Base-by-base conservation (phyloP, 2,329 filamentous ascomycete species). In the Beauveria pseudobassiana region DNA sequence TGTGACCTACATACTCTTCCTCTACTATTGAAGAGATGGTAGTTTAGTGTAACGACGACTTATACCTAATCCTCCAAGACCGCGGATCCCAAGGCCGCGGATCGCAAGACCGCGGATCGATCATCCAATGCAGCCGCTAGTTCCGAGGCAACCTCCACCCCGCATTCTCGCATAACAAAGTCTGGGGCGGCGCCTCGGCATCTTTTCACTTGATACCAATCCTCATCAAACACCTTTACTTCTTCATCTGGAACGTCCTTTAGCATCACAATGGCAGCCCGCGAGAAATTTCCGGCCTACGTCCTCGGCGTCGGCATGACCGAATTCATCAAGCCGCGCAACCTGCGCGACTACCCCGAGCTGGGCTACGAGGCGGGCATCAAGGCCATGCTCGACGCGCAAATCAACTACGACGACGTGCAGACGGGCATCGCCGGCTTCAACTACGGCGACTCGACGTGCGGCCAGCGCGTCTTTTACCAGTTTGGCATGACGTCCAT, bases 401-500 rank as follows among this genome's bases (percentile, higher is more conserved):
- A 96, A 65, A 91, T 98, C 82, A 96, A 86, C 77, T 98, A 97
- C 78, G 93, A 98, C 74, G 92, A 97, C 65, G 92, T 98, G 60
- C 91, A 97, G 65, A 90, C 95, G 73, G 93, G 91, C 64, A 83
- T 98, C 12, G 95, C 93, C 12, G 97, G 93, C 82, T 98, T 96
- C 81, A 96, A 91, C 82, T 97, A 96, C 74, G 93, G 93, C 71
- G 93, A 98, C 79, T 92, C 87, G 65, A 96, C 93, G 60, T 95
- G 90, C 76, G 93, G 93, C 50, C 93, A 98, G 80, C 88, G 93
- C 66, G 92, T 98, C 71, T 97, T 98, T 78, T 98, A 98, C 78
- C 93, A 98, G 78, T 97, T 98, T 75, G 95, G 93, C 79, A 93
- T 98, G 88, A 98, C 93, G 48, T 83, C 89, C 71, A 97, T 98